Percentiles rank a stretch among this genome's conserved stretches.
Conservation (phyloP, 2,329 filamentous ascomycete genomes). For the Xylariaceae sp. region DNA sequence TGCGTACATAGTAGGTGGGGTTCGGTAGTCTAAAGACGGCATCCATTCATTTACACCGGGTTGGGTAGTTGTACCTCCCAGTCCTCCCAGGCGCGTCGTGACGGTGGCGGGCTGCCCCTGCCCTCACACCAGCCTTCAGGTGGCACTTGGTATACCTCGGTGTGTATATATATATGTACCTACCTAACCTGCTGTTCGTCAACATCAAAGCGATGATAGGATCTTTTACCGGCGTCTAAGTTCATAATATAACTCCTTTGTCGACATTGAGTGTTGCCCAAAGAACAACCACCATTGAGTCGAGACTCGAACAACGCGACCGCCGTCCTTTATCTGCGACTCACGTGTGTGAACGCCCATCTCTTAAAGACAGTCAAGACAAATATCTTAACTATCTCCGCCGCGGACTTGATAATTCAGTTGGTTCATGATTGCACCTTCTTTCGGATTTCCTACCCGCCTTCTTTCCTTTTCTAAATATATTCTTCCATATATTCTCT, state of each 20-base stretch:
- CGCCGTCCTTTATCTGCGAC: conserved; percentile 17
- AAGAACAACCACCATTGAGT: conserved; percentile 2
- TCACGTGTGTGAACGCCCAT: conserved; percentile 4
- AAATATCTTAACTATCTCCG: not conserved
- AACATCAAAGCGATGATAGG: not conserved
- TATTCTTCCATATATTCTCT: conserved; percentile 2
- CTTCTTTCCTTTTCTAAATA: conserved; percentile 5
- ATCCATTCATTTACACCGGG: too few relatives aligned
- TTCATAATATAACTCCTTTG: conserved; percentile 13
- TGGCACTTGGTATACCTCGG: conserved; percentile 14
- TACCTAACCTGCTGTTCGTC: conserved; percentile 5
- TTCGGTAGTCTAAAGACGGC: too few relatives aligned
- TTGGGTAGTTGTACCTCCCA: too few relatives aligned
- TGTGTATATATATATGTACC: not conserved
- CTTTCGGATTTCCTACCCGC: too few relatives aligned
- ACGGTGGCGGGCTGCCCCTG: conserved; percentile 13
- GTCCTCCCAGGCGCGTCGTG: not conserved
- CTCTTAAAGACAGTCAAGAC: conserved; percentile 3
- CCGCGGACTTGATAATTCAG: not conserved
- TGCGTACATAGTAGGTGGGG: too few relatives aligned
- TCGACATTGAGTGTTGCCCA: conserved; percentile 11
- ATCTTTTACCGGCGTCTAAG: not conserved
- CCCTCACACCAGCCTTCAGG: conserved; percentile 13
- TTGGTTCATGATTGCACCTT: not conserved
- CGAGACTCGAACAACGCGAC: conserved; percentile 12